These are phyloP conservation scores for Funneliformis mosseae DNA, from an alignment of 192 early-diverging fungal genomes.

Conservation along the genomic window DNA sequence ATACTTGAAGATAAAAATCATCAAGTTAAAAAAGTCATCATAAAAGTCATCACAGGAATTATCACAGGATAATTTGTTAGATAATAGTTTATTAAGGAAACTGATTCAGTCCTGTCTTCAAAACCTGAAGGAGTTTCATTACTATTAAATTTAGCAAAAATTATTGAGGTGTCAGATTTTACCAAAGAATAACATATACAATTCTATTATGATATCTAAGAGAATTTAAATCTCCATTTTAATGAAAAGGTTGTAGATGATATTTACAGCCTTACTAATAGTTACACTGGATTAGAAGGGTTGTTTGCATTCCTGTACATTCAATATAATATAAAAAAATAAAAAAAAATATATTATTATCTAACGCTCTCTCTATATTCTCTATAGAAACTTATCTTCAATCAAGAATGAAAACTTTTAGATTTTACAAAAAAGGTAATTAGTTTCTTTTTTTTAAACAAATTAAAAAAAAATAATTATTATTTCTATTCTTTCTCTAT, in stretches of 20 bases:
- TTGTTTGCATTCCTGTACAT: background rate
- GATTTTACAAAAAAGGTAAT: too few relatives aligned
- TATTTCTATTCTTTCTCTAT: too few relatives aligned
- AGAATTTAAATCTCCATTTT: background rate
- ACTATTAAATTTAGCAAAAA: background rate
- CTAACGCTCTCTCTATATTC: too few relatives aligned
- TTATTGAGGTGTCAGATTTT: background rate
- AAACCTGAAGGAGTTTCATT: background rate
- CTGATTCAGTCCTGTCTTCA: background rate
- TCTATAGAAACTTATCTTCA: too few relatives aligned
- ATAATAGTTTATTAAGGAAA: too few relatives aligned
- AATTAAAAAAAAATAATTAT: too few relatives aligned
- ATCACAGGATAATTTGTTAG: background rate
- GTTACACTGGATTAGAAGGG: background rate
- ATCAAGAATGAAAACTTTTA: too few relatives aligned
- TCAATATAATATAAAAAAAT: too few relatives aligned
- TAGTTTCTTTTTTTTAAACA: too few relatives aligned
- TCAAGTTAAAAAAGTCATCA: background rate
- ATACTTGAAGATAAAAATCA: background rate
- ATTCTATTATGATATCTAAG: background rate
- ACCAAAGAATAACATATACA: background rate
- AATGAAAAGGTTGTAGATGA: background rate
- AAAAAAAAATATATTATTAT: too few relatives aligned
- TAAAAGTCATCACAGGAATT: background rate
- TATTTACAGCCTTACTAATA: background rate